phyloP scores from a whole-genome alignment of 1,284 basidiomycete genomes.

The Ganoderma lucidum region DNA sequence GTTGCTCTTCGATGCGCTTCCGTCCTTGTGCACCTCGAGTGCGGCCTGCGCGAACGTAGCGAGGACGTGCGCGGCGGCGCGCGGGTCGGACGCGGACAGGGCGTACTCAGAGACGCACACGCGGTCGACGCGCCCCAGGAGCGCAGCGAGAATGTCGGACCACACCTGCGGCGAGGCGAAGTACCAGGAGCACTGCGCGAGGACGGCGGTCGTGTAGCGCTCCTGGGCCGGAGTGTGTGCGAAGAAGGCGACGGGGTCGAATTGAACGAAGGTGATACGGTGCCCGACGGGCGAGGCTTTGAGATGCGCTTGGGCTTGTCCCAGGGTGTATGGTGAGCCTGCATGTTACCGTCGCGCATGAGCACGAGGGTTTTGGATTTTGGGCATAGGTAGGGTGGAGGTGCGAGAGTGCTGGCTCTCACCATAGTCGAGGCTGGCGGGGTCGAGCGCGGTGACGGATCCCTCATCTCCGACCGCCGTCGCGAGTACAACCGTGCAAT shows the following conservation, averaged over 20 bases:
- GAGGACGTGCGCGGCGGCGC: conserved; percentile 45
- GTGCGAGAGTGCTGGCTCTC: conserved; percentile 14
- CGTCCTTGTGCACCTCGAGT: conserved; percentile 45
- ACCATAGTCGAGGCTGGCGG: conserved; percentile 50
- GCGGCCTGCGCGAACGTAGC: conserved; percentile 49
- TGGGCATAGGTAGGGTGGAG: neutral
- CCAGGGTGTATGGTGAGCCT: conserved; percentile 51
- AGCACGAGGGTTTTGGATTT: neutral
- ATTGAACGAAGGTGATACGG: conserved; percentile 48
- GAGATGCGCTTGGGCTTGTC: conserved; percentile 48
- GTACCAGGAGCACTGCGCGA: conserved; percentile 52
- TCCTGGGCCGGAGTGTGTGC: conserved; percentile 23
- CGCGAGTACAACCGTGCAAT: conserved; percentile 50
- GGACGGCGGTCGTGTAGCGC: conserved; percentile 46
- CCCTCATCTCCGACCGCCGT: conserved; percentile 46
- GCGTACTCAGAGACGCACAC: conserved; percentile 51
- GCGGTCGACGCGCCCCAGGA: conserved; percentile 38
- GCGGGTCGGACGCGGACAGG: conserved; percentile 32
- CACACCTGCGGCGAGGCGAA: conserved; percentile 47
- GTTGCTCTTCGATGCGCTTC: conserved; percentile 40
- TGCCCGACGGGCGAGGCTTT: conserved; percentile 43
- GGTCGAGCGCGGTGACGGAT: conserved; percentile 51
- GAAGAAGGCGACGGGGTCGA: conserved; percentile 45
- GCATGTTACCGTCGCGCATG: neutral
- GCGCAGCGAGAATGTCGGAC: conserved; percentile 42